Conservation (phyloP, 2,329 filamentous ascomycete species). For the Septoria linicola region DNA sequence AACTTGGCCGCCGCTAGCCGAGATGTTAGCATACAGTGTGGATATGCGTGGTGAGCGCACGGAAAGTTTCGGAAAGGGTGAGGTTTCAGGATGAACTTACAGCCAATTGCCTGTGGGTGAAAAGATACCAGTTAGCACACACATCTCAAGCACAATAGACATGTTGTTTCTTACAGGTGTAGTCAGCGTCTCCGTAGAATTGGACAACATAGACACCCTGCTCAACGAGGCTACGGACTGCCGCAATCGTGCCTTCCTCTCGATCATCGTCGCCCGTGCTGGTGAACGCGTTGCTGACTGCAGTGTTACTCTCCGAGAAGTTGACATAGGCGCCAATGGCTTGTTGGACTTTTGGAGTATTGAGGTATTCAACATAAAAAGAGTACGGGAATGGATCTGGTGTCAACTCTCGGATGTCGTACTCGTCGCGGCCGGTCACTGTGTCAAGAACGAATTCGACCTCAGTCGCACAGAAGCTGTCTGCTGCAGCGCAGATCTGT, state of each 20-base stretch:
- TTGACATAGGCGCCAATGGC: constrained; percentile 62
- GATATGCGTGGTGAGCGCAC: neutral
- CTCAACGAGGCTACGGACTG: constrained; percentile 41
- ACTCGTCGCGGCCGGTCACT: constrained; percentile 57
- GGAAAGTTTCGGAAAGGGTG: neutral
- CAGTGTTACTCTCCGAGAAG: constrained; percentile 50
- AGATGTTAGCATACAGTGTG: constrained; percentile 33
- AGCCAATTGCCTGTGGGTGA: constrained; percentile 41
- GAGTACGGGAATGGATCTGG: constrained; percentile 59
- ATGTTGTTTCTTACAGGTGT: constrained; percentile 40
- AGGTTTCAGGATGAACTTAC: constrained; percentile 6
- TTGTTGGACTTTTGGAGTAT: constrained; percentile 53
- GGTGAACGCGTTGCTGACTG: constrained; percentile 48
- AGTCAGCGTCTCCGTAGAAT: constrained; percentile 52
- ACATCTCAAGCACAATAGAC: too few relatives aligned
- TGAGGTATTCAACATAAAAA: constrained; percentile 56
- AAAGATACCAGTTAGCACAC: neutral
- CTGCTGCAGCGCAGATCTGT: constrained; percentile 53
- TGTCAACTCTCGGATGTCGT: constrained; percentile 58
- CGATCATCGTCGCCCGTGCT: constrained; percentile 53
- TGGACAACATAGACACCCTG: constrained; percentile 45
- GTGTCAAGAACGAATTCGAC: constrained; percentile 55
- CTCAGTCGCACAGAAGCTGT: constrained; percentile 55
- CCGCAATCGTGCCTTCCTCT: constrained; percentile 45
- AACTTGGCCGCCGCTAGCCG: constrained; percentile 40